These are phyloP conservation scores for Geotrichum siamense DNA, from an alignment of 1,139 yeast genomes.

Conservation along the genomic window DNA sequence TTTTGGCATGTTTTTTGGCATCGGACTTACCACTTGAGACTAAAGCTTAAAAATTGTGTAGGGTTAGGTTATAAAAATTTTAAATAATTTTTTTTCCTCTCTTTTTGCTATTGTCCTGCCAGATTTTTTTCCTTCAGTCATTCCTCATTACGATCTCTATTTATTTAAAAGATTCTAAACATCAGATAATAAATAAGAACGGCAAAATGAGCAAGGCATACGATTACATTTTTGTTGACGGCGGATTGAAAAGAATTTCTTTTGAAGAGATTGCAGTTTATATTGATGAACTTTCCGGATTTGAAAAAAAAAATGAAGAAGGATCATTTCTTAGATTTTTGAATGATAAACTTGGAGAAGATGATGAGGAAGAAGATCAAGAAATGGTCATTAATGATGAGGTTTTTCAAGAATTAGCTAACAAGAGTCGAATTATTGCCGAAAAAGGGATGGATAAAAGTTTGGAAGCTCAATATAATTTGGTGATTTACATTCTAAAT, in stretches of 20 bases:
- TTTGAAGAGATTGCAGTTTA: slow-evolving; percentile 36
- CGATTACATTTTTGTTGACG: slow-evolving; percentile 34
- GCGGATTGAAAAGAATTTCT: slow-evolving; percentile 33
- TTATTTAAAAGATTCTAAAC: too few species aligned
- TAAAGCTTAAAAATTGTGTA: too few species aligned
- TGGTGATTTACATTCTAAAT: slow-evolving; percentile 35
- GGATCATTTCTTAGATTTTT: slow-evolving; percentile 12
- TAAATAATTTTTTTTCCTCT: not conserved
- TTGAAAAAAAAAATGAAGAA: slow-evolving; percentile 3
- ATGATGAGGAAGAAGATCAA: slow-evolving; percentile 25
- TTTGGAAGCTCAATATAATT: slow-evolving; percentile 39
- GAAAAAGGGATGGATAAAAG: slow-evolving; percentile 34
- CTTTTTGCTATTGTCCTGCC: not conserved
- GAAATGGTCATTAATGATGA: slow-evolving; percentile 27
- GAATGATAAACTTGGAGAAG: slow-evolving; percentile 12
- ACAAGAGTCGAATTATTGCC: slow-evolving; percentile 29
- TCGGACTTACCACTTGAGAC: too few species aligned
- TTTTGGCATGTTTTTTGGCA: too few species aligned
- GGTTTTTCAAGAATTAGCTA: slow-evolving; percentile 32
- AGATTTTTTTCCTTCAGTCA: slow-evolving; percentile 53
- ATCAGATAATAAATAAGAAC: too few species aligned
- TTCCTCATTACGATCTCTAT: too few species aligned
- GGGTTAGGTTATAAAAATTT: slow-evolving; percentile 3
- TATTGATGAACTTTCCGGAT: slow-evolving; percentile 28
- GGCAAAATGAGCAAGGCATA: slow-evolving; percentile 21